Evolutionary conservation across 345 rosid species (phyloP), one percentile per base, ranked within the genome.

Genomic region (Physaria fendleri): DNA sequence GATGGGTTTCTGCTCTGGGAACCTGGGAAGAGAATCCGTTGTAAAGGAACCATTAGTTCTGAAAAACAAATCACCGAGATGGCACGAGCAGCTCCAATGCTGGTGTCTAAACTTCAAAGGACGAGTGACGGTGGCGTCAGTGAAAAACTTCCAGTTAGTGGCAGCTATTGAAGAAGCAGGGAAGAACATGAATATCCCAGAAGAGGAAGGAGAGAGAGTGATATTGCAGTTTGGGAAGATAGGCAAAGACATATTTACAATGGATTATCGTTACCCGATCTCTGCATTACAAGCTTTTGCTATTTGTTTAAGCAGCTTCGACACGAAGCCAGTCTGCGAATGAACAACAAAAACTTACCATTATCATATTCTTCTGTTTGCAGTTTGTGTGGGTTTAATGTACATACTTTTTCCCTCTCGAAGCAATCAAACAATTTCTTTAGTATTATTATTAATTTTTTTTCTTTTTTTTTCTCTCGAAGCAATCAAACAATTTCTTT

Each of bases 261-360:
- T 91, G 98, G 98, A 91, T 72, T 91, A 84, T 66, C 79, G 85
- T 40, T 88, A 91, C 13, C 98, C 98, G 8, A 80, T 91, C 41
- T 91, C 98, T 52, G 92, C 98, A 37, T 88, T 91, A 53, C 98
- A 91, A 77, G 95, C 96, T n/a, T 91, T 91, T 62, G 87, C 96
- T 32, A 81, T 91, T 70, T 81, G 98, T 81, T 61, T 91, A 82
- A 88, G 98, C 74, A 88, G 98, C 84, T 91, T 91, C 65, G 96
- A 85, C 71, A 85, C 95, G 34, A 91, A 91, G 76, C 95, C 87
- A 17, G 96, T 91, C 27, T 91, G 95, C 54, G 95, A 91, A 78
- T 91, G 72, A 67, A 46, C 50, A 12, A n/a, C n/a, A n/a, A n/a
- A 57, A 39, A 44, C 23, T 24, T 59, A 15, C 13, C 13, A 22